Evolutionary conservation across 2,329 filamentous ascomycete genomes (phyloP), one percentile per base, ranked within the genome.

Genomic region (Sporothrix dimorphospora): DNA sequence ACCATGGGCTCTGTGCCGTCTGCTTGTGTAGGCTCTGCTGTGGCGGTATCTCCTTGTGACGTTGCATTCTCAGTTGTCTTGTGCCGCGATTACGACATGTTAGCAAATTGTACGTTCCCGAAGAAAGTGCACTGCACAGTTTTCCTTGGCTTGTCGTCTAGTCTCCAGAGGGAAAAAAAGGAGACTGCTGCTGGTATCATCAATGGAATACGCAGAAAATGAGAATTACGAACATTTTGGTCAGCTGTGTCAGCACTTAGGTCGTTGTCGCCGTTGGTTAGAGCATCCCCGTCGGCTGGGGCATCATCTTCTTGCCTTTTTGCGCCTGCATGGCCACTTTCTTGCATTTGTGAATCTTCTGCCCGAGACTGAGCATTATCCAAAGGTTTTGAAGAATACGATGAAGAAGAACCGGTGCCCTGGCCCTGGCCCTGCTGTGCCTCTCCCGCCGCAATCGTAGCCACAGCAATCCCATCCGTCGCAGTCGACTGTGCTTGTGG

Each of bases 1-100:
- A 49, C 42, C 24, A 38, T 73, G 1, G 72, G 73, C 61, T 79
- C 77, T 45, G 77, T 76, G n/a, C 74, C 70, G 12, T 76, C 78
- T 19, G 68, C 77, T 51, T 78, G 78, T 7, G 73, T 74, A 34
- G 74, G 66, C 40, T 77, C 78, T 40, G 77, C 70, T 34, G 72
- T 74, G 59, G 72, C 76, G 6, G 38, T 47, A 1, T 74, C 68
- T 7, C 42, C 19, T 49, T 6, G 30, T 40, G 69, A 45, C 68
- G 74, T 55, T 51, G 69, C 1, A 3, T 24, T 69, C n/a, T 72
- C 70, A 14, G 47, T 24, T 6, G 51, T 27, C 73, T 74, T 55
- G 34, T 30, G 47, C 30, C 40, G 21, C n/a, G 24, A 57, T 70
- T 70, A 71, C 70, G 51, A 49, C 45, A 57, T 55, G 73, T 74